phyloP scores from a whole-genome alignment of 768 basidiomycete genomes.

The Pulveroboletus ravenelii region DNA sequence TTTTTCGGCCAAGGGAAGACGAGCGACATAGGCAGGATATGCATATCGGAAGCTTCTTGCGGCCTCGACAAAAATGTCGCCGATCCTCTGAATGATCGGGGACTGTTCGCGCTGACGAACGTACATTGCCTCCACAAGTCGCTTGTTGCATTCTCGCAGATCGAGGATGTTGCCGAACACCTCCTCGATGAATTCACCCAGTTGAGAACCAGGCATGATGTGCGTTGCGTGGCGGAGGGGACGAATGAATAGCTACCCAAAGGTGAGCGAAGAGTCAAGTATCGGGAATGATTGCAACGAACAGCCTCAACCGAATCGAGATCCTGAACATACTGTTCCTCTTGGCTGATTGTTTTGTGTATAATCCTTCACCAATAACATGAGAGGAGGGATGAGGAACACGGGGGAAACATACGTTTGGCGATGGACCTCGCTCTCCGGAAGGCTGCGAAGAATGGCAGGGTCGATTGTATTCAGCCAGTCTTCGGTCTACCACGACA shows the following conservation, averaged over 20 bases:
- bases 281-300: conserved; percentile 19
- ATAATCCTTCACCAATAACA: conserved; percentile 48
- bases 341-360: conserved; percentile 81
- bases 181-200: conserved; percentile 84
- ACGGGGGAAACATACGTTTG: conserved; percentile 49
- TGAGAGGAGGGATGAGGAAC: neutral
- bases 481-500: conserved; percentile 33
- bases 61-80: conserved; percentile 83
- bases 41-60: conserved; percentile 83
- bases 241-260: conserved; percentile 48
- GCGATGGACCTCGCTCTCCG: conserved; percentile 73
- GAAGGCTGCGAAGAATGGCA: conserved; percentile 49
- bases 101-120: conserved; percentile 81
- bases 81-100: conserved; percentile 78
- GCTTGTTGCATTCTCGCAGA: conserved; percentile 76
- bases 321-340: conserved; percentile 87
- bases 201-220: conserved; percentile 49
- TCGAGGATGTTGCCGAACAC: conserved; percentile 88
- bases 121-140: conserved; percentile 80
- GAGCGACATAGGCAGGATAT: conserved; percentile 83
- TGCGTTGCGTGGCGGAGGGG: conserved; percentile 51
- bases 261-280: conserved; percentile 32
- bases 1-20: conserved; percentile 82
- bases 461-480: conserved; percentile 53
- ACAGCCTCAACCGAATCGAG: conserved; percentile 77